Conservation (phyloP, 306 rosid genomes). For the Cicer yamashitae region DNA sequence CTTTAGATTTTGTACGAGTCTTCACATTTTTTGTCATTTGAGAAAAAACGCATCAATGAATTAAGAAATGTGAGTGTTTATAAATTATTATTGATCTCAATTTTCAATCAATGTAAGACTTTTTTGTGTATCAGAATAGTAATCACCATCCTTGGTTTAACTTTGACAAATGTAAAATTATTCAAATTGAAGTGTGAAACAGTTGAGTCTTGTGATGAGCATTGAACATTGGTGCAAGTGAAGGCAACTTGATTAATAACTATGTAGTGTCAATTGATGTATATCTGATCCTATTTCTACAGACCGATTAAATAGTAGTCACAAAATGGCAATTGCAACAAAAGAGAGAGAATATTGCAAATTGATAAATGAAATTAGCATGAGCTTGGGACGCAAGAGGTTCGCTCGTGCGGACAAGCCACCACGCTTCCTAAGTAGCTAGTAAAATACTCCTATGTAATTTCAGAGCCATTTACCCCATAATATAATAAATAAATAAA, state of each 20-base stretch:
- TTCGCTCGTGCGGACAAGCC: constrained; percentile 78
- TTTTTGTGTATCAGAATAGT: too few species aligned
- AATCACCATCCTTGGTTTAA: constrained; percentile 40
- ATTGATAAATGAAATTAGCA: constrained; percentile 34
- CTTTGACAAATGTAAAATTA: constrained; percentile 43
- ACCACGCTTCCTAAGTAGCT: constrained; percentile 55
- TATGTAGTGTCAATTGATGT: constrained; percentile 22
- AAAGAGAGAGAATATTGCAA: constrained; percentile 31
- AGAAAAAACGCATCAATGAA: too few species aligned
- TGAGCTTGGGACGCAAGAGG: constrained; percentile 61
- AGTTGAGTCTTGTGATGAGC: not conserved
- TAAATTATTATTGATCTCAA: too few species aligned
- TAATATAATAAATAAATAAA: not conserved
- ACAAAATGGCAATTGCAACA: constrained; percentile 38
- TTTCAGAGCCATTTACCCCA: not conserved
- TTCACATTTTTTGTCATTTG: too few species aligned
- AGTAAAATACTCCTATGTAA: constrained; percentile 29
- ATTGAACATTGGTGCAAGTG: constrained; percentile 26
- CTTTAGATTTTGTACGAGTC: too few species aligned
- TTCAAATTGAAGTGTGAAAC: constrained; percentile 14
- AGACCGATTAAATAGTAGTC: constrained; percentile 1
- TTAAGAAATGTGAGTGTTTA: too few species aligned
- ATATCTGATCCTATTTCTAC: not conserved
- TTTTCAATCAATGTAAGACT: too few species aligned
- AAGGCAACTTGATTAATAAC: not conserved